Evolutionary conservation across 2,329 filamentous ascomycete species (phyloP), one percentile per base, ranked within the genome.

Genomic region (Trichoderma brevicompactum): DNA sequence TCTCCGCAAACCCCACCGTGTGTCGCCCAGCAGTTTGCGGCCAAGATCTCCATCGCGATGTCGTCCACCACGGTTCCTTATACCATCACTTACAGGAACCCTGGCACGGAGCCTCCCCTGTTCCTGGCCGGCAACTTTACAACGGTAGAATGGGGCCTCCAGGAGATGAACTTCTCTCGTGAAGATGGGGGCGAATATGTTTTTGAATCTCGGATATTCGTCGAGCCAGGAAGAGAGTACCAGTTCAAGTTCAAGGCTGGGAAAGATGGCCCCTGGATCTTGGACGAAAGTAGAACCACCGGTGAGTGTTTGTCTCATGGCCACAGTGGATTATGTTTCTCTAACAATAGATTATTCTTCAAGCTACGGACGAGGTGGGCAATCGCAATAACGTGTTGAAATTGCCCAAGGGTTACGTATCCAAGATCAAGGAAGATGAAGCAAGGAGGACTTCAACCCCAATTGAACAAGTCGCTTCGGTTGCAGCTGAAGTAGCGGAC

Each of bases 191-290:
- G 83, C n/a, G 79, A 88, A 62, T 78, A 86, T 65, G 73, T 82
- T 12, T 93, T 91, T 73, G 80, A 76, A 49, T 86, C 86, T 65
- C 76, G 81, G 1, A 80, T 92, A 50, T 74, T 81, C 41, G 80
- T 85, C 7, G 79, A 85, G 17, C 79, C 84, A 23, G 84, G 84
- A 23, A 82, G 85, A 53, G 83, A 86, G 65, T 86, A 92, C 69
- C 87, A 91, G 71, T 94, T 92, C 82, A 93, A 92, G 76, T 90
- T 93, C 70, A 84, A 89, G 36, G 79, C 90, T 41, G 89, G 89
- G 9, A 74, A 81, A 19, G 86, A 85, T 54, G 84, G 91, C 68
- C 91, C 87, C 86, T 92, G 89, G 89, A 80, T 87, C 28, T 75
- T 91, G 52, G 86, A 92, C 70, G 87, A 91, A 65, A 80, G 79